These are phyloP conservation scores for Fragaria iinumae DNA, from an alignment of 306 rosid species.

Conservation along the genomic window DNA sequence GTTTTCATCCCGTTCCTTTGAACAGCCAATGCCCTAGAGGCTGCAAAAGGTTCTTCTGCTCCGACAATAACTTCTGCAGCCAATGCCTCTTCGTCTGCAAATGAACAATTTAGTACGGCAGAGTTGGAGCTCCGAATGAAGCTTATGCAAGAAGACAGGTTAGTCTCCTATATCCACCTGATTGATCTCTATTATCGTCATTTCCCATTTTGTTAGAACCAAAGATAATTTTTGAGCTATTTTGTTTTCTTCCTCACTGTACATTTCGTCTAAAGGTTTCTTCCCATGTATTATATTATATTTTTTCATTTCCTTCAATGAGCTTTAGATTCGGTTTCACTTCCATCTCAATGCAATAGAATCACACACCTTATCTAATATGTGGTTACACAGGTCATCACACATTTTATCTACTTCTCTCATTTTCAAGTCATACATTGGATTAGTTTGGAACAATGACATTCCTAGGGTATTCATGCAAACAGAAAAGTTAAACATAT, in stretches of 20 bases:
- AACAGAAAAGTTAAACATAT: not conserved
- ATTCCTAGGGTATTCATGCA: not conserved
- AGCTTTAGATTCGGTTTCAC: not conserved
- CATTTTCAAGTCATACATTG: not conserved
- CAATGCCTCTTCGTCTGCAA: conserved; percentile 30
- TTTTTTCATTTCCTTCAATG: not conserved
- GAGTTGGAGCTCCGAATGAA: conserved; percentile 82
- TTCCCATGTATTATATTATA: not conserved
- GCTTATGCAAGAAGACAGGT: conserved; percentile 87
- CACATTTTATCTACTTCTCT: not conserved
- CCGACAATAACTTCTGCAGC: not conserved
- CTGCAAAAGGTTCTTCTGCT: conserved; percentile 36
- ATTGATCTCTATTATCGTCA: conserved; percentile 1
- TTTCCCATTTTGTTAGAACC: too few species aligned
- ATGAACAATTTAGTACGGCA: conserved; percentile 69
- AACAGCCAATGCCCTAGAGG: conserved; percentile 65
- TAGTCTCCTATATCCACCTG: conserved; percentile 19
- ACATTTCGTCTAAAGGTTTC: not conserved
- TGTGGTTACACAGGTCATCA: not conserved
- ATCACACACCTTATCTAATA: not conserved
- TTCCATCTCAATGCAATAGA: not conserved
- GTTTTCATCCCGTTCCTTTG: conserved; percentile 31
- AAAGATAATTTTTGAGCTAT: not conserved
- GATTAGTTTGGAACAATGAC: conserved; percentile 1
- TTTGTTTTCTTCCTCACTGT: conserved; percentile 3